A percentile compares a stretch with the other conserved stretches of the same genome.
Evolutionary conservation across 768 basidiomycete species (phyloP).

Genomic region (Termitomyces sp.): DNA sequence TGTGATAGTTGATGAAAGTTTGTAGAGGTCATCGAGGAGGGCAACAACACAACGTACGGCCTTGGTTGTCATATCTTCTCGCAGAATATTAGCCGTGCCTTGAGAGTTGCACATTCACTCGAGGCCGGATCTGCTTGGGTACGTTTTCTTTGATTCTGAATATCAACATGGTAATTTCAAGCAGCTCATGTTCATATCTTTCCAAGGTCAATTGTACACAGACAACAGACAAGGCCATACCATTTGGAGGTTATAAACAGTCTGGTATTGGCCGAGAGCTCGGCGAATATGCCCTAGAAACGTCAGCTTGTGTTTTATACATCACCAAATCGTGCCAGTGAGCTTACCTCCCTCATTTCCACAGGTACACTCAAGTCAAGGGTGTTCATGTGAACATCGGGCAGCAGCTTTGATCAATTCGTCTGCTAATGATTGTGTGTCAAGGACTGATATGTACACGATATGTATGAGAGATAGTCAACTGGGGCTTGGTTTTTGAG

Average conservation of each 20-base stretch:
- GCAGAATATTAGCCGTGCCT: constrained; percentile 17
- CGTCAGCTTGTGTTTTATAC: constrained; percentile 7
- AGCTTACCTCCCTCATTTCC: neutral
- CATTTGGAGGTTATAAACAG: constrained; percentile 25
- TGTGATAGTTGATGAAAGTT: constrained; percentile 16
- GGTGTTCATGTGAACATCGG: constrained; percentile 18
- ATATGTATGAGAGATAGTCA: no score
- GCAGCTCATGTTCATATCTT: neutral
- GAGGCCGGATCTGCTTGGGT: constrained; percentile 21
- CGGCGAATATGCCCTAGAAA: constrained; percentile 23
- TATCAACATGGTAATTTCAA: neutral
- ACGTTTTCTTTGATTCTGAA: no score
- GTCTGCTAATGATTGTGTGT: no score
- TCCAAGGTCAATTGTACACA: constrained; percentile 20
- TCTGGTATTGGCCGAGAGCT: constrained; percentile 23
- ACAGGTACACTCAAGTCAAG: constrained; percentile 18
- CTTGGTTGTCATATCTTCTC: constrained; percentile 20
- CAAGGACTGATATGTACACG: no score
- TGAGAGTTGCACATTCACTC: constrained; percentile 21
- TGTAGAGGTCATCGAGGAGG: constrained; percentile 20
- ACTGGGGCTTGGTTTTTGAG: no score
- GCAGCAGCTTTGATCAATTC: constrained; percentile 10
- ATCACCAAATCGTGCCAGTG: neutral
- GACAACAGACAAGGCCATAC: constrained; percentile 10
- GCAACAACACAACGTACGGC: constrained; percentile 18